Evolutionary conservation across 306 rosid species (phyloP).

Genomic region (Cucumis hystrix): DNA sequence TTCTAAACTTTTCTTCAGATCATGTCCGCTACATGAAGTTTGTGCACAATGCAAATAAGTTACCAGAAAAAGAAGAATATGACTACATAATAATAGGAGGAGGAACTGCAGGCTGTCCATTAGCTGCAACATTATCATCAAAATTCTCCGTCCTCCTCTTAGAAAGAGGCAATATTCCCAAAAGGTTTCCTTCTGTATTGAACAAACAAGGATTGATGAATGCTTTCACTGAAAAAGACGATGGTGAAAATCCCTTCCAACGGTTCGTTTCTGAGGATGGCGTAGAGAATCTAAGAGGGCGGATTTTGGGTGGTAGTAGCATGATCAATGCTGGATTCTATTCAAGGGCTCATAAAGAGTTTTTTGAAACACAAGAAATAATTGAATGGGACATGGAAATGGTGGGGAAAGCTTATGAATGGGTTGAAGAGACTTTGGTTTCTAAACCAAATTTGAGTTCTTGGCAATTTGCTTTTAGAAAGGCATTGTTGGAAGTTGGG

Average conservation of each 20-base stretch:
- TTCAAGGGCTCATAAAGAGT: neutral
- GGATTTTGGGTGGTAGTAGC: conserved; percentile 17
- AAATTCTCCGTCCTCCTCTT: conserved; percentile 7
- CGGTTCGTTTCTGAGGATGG: conserved; percentile 7
- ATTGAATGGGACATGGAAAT: conserved; percentile 4
- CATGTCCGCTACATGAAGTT: conserved; percentile 12
- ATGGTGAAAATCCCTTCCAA: neutral
- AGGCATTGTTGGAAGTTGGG: conserved; percentile 1
- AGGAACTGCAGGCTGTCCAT: conserved; percentile 25
- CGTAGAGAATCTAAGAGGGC: conserved; percentile 6
- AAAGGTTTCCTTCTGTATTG: neutral
- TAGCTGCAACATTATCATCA: conserved; percentile 22
- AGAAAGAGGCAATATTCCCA: conserved; percentile 14
- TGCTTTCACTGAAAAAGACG: neutral
- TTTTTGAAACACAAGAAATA: neutral
- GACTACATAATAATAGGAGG: conserved; percentile 27
- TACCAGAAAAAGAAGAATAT: neutral
- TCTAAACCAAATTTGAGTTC: neutral
- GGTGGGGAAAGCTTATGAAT: conserved; percentile 8
- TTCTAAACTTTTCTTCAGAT: neutral
- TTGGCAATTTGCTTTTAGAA: conserved; percentile 3
- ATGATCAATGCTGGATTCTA: conserved; percentile 10
- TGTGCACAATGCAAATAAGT: conserved; percentile 3
- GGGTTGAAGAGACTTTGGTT: conserved; percentile 16
- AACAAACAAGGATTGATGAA: neutral